phyloP scores from a whole-genome alignment of 164 flowering plant genomes.

The Macadamia integrifolia region DNA sequence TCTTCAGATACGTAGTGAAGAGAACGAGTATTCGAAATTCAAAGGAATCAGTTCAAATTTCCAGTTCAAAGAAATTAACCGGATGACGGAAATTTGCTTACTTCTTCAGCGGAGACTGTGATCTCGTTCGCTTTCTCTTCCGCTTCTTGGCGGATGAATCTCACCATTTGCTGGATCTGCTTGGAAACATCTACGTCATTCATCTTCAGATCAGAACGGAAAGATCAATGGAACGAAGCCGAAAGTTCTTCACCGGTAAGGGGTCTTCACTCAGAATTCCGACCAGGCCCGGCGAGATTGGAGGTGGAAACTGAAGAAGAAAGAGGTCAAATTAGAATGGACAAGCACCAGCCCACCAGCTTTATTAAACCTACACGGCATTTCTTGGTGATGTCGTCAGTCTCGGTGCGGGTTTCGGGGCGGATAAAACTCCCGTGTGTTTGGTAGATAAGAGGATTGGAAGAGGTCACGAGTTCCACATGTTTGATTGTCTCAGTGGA shows the following conservation, averaged over 20 bases:
- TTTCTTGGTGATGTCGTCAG: too few relatives aligned
- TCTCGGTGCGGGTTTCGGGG: too few relatives aligned
- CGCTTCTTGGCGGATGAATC: slow-evolving; percentile 94
- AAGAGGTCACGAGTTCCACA: too few relatives aligned
- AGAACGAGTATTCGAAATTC: not conserved
- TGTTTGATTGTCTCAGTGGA: too few relatives aligned
- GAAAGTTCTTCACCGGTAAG: not conserved
- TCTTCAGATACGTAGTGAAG: not conserved
- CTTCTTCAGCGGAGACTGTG: slow-evolving; percentile 93
- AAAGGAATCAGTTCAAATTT: not conserved
- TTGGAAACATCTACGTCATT: slow-evolving; percentile 83
- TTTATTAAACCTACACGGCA: too few relatives aligned
- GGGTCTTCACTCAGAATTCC: too few relatives aligned
- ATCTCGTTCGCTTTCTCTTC: slow-evolving; percentile 97
- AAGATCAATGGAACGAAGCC: not conserved
- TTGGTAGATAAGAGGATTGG: too few relatives aligned
- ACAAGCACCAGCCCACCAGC: too few relatives aligned
- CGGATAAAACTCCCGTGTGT: too few relatives aligned
- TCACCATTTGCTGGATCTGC: slow-evolving; percentile 98
- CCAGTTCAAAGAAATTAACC: not conserved
- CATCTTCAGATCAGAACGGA: slow-evolving; percentile 37
- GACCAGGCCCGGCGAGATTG: too few relatives aligned
- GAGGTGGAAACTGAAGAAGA: too few relatives aligned
- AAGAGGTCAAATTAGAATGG: too few relatives aligned
- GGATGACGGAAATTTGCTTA: slow-evolving; percentile 13